Conservation (phyloP, 371 early-diverging fungal species). For the Haplosporangium sp. region DNA sequence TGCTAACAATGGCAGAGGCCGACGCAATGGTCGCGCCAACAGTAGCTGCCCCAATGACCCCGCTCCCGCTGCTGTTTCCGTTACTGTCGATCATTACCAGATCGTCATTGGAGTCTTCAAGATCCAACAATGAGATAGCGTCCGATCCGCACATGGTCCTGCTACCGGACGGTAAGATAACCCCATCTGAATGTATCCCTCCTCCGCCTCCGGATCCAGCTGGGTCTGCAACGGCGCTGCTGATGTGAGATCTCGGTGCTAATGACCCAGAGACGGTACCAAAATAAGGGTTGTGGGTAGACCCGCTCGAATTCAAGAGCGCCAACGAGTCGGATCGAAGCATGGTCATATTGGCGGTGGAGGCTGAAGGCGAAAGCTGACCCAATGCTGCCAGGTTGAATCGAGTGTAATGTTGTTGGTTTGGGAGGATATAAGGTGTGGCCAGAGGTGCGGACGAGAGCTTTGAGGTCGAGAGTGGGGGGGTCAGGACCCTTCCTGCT, state of each 20-base stretch:
- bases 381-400: constrained; percentile 51
- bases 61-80: constrained; percentile 37
- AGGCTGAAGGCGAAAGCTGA: constrained; percentile 46
- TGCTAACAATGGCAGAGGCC: constrained; percentile 38
- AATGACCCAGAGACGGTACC: constrained; percentile 5
- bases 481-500: constrained; percentile 41
- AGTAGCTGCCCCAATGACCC: constrained; percentile 31
- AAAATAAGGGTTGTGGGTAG: constrained; percentile 29
- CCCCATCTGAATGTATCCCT: constrained; percentile 2
- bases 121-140: constrained; percentile 43
- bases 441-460: constrained; percentile 31
- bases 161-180: constrained; percentile 7
- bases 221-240: no score
- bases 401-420: constrained; percentile 33
- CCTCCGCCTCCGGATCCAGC: background rate
- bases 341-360: constrained; percentile 37
- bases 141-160: constrained; percentile 42
- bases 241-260: background rate
- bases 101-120: constrained; percentile 47
- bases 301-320: constrained; percentile 26
- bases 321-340: constrained; percentile 32
- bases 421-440: constrained; percentile 44
- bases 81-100: constrained; percentile 53
- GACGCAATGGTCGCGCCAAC: constrained; percentile 51
- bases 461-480: constrained; percentile 45